Evolutionary conservation across 495 filamentous ascomycete genomes (phyloP).

Genomic region (Astrocystis sublimbata): DNA sequence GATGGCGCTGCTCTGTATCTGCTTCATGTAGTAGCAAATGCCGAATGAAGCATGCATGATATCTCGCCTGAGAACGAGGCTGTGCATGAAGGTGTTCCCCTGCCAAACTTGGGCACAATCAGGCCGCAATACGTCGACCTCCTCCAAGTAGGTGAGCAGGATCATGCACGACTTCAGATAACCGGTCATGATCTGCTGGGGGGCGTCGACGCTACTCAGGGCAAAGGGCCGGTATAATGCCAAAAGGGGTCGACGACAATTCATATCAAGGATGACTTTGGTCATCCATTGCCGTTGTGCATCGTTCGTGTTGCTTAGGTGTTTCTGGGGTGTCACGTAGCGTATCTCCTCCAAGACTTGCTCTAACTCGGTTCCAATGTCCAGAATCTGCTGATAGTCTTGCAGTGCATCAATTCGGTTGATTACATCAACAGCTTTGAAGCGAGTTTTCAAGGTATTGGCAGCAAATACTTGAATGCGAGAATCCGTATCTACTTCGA

Average conservation of each 20-base stretch:
- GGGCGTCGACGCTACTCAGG: conserved; percentile 32
- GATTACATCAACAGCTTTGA: conserved; percentile 35
- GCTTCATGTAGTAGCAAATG: conserved; percentile 41
- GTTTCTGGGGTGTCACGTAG: conserved; percentile 31
- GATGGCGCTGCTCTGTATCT: conserved; percentile 15
- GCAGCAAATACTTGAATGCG: conserved; percentile 40
- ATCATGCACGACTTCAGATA: conserved; percentile 43
- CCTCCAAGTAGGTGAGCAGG: conserved; percentile 39
- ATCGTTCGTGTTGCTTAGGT: conserved; percentile 26
- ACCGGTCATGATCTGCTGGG: conserved; percentile 35
- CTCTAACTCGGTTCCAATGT: conserved; percentile 39
- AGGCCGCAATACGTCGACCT: conserved; percentile 33
- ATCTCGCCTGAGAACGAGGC: conserved; percentile 37
- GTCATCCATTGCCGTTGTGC: conserved; percentile 35
- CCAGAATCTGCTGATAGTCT: conserved; percentile 36
- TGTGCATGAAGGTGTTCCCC: no score
- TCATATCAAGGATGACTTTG: conserved; percentile 36
- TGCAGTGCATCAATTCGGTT: conserved; percentile 38
- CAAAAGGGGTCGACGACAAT: conserved; percentile 38
- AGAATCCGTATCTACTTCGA: conserved; percentile 36
- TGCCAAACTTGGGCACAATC: conserved; percentile 34
- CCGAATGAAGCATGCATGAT: conserved; percentile 40
- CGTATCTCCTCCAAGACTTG: conserved; percentile 39
- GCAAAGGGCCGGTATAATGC: conserved; percentile 45
- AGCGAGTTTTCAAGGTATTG: conserved; percentile 33